Conservation (phyloP, 2,329 filamentous ascomycete genomes). For the Lachnellula occidentalis region DNA sequence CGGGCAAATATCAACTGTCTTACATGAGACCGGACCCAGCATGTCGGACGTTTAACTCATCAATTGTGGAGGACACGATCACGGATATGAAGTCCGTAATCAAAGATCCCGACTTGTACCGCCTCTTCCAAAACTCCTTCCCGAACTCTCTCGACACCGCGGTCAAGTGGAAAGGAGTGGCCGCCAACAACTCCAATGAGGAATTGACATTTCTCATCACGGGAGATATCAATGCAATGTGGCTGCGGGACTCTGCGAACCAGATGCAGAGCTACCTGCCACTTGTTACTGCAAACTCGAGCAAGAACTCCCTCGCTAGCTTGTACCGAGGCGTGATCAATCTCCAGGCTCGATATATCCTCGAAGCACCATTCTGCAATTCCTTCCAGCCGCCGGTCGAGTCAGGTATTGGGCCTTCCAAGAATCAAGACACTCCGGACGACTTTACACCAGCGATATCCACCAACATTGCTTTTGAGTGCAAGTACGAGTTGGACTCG, state of each 20-base stretch:
- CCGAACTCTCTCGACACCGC: conserved; percentile 73
- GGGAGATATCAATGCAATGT: conserved; percentile 74
- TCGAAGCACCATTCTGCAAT: conserved; percentile 76
- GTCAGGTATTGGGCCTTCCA: conserved; percentile 55
- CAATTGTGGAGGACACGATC: conserved; percentile 72
- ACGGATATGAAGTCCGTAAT: conserved; percentile 62
- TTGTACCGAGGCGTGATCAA: conserved; percentile 69
- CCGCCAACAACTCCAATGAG: conserved; percentile 51
- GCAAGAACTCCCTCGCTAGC: conserved; percentile 55
- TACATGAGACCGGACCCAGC: conserved; percentile 70
- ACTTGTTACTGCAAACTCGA: conserved; percentile 49
- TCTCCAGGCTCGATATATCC: conserved; percentile 62
- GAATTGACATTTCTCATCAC: conserved; percentile 58
- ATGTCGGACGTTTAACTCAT: conserved; percentile 78
- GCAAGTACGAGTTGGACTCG: conserved; percentile 93
- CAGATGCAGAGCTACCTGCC: conserved; percentile 67
- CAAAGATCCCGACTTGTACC: conserved; percentile 68
- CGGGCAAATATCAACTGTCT: conserved; percentile 70
- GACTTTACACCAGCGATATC: conserved; percentile 65
- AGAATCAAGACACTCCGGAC: conserved; percentile 53
- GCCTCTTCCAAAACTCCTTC: conserved; percentile 67
- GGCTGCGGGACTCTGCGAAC: conserved; percentile 78
- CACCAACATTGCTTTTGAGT: conserved; percentile 77
- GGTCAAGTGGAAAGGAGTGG: conserved; percentile 60
- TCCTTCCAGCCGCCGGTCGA: conserved; percentile 82